Conservation (phyloP, 2,329 filamentous ascomycete genomes). For the Aspergillus fischeri region DNA sequence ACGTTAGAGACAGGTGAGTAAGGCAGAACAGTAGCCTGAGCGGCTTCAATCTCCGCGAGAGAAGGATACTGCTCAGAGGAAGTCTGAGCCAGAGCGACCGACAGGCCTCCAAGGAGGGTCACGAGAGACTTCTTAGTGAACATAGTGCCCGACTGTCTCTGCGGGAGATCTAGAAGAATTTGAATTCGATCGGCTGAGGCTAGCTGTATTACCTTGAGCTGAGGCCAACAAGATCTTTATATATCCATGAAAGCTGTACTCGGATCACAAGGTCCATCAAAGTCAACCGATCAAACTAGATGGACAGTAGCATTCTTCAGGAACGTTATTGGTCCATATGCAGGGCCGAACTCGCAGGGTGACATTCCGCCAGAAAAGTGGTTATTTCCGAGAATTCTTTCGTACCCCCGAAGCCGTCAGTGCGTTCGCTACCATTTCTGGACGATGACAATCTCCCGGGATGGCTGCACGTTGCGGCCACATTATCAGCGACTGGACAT, state of each 20-base stretch:
- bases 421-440: not conserved
- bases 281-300: not conserved
- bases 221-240: not conserved
- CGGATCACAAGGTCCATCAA: not conserved
- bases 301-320: not conserved
- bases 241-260: not conserved
- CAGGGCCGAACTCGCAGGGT: too few relatives aligned
- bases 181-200: not conserved
- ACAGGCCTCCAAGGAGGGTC: slow-evolving; percentile 19
- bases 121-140: slow-evolving; percentile 16
- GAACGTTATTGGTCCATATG: not conserved
- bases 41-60: slow-evolving; percentile 22
- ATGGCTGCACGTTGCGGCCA: not conserved
- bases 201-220: not conserved
- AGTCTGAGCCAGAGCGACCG: slow-evolving; percentile 19
- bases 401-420: too few relatives aligned
- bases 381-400: not conserved
- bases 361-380: not conserved
- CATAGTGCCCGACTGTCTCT: slow-evolving; percentile 10
- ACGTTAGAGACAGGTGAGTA: slow-evolving; percentile 47
- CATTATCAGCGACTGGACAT: not conserved
- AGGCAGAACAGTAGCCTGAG: slow-evolving; percentile 55
- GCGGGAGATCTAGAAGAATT: not conserved
- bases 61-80: slow-evolving; percentile 23
- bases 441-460: not conserved